Base-by-base conservation (phyloP, 192 early-diverging fungal genomes). In the Gaertneriomyces sp. region DNA sequence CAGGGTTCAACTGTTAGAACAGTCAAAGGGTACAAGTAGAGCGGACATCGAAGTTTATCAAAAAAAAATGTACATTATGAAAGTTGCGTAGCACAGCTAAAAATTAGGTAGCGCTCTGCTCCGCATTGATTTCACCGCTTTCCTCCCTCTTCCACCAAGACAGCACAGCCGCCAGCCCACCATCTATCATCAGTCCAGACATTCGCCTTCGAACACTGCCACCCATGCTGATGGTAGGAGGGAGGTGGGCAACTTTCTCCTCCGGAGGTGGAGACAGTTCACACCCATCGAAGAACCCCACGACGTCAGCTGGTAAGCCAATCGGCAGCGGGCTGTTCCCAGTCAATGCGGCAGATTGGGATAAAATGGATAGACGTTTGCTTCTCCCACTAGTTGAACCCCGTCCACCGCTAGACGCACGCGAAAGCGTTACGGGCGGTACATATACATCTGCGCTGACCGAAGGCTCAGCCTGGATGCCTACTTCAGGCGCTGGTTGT, bases 61-160 rank as follows among this genome's bases (percentile, higher is more conserved):
- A 33, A 33, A 1, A 33, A 33, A 1, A 33, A 33, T 33, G 25
- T 33, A 33, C 25, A 33, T 33, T 33, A 33, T 33, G 25, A 33
- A 33, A 33, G 25, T 33, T 33, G 25, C 1, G 25, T 33, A 33
- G 25, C 25, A 33, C 25, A 33, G 25, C 25, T n/a, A 33, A 33
- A 33, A 33, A 33, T 33, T 33, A 33, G 0, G 25, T 33, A 33
- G 25, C 25, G 25, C 25, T 33, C 25, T 33, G 25, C 25, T 49
- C 47, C 47, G 12, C 47, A 17, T 17, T 49, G 12, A n/a, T 49
- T 49, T 40, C 43, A 17, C 43, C 41, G 4, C 42, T 56, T 5
- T 68, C 66, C 58, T 68, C 66, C 46, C 59, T 58, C 66, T 60
- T 68, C 66, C 66, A 68, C 66, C 66, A 68, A 10, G 57, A 44